Base-by-base conservation (phyloP, 2,329 filamentous ascomycete species). In the Neofusicoccum umdonicola region DNA sequence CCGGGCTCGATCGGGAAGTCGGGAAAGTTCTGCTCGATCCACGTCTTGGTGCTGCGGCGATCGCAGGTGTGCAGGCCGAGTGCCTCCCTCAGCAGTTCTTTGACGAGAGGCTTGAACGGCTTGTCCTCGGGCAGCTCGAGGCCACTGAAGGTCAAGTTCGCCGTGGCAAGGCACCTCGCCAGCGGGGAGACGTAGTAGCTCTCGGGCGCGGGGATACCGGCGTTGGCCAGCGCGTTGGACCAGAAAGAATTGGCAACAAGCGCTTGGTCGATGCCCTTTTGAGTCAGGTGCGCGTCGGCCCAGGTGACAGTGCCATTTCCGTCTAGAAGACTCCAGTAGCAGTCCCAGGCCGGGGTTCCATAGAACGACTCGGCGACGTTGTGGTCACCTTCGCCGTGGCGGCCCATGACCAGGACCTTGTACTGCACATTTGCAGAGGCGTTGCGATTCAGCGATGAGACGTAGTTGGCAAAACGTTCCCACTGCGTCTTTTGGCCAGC, bases 21-120 rank as follows among this genome's bases (percentile, higher is more conserved):
- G 0, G 86, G 87, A 56, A 86, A 85, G 3, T 81, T 77, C 2
- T 76, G 67, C 15, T 77, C 75, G 66, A 91, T 87, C 65, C 82
- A 81, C 0, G 82, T 80, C 70, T 81, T 84, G 69, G 76, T 83
- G 22, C 83, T 84, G 9, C 89, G 81, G 35, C 84, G 82, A 74
- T 91, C 87, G 72, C 89, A 92, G 0, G 88, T 90, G 71, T 90
- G 89, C 47, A 87, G 84, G 62, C 84, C 87, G 63, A 91, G 85
- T 2, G 85, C 84, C 74, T 91, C 89, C 35, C 89, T 82, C 68
- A 91, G 79, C 41, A 83, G 73, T 76, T 91, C 89, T 74, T 90
- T 90, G 66, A 91, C 77, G 1, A 80, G 78, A 0, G 88, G 88
- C 2, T 75, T 73, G 68, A 90, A 90, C 0, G 82, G 83, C 11